Evolutionary conservation across 1,284 basidiomycete species (phyloP).

Genomic region (Irpex sp.): DNA sequence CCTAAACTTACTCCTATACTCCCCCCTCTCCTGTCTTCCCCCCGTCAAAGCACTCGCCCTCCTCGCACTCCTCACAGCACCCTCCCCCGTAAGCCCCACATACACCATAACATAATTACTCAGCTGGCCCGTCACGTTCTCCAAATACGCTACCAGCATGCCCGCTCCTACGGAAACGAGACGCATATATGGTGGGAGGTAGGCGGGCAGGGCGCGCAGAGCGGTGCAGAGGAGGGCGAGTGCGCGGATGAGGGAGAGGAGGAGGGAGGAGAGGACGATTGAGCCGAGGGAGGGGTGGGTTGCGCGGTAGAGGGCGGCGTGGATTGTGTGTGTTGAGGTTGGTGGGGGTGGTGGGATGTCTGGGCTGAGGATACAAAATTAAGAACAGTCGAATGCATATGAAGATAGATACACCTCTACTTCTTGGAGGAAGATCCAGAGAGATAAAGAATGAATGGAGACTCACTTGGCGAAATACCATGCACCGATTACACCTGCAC

Average conservation of each 20-base stretch:
- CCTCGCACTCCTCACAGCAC: conserved; percentile 75
- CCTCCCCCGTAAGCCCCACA: conserved; percentile 79
- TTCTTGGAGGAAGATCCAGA: no score
- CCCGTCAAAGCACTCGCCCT: conserved; percentile 56
- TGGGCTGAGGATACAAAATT: conserved; percentile 31
- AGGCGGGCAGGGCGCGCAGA: conserved; percentile 51
- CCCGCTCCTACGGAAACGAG: conserved; percentile 34
- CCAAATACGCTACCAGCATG: conserved; percentile 49
- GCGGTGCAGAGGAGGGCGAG: conserved; percentile 43
- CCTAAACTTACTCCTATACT: conserved; percentile 43
- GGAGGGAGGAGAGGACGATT: conserved; percentile 69
- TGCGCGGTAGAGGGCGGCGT: conserved; percentile 73
- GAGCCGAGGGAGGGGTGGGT: conserved; percentile 80
- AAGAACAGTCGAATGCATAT: no score
- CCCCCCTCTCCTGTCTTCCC: conserved; percentile 32
- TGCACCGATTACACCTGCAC: conserved; percentile 80
- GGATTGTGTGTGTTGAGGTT: conserved; percentile 64
- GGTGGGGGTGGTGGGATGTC: conserved; percentile 43
- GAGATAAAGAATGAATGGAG: no score
- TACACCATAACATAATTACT: conserved; percentile 84
- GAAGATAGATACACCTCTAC: neutral
- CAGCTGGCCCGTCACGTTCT: conserved; percentile 64
- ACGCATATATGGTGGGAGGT: conserved; percentile 43
- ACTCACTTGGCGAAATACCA: conserved; percentile 88
- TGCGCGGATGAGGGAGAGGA: conserved; percentile 66